These are phyloP conservation scores for Parascedosporium putredinis DNA, from an alignment of 2,329 filamentous ascomycete genomes.

Conservation along the genomic window DNA sequence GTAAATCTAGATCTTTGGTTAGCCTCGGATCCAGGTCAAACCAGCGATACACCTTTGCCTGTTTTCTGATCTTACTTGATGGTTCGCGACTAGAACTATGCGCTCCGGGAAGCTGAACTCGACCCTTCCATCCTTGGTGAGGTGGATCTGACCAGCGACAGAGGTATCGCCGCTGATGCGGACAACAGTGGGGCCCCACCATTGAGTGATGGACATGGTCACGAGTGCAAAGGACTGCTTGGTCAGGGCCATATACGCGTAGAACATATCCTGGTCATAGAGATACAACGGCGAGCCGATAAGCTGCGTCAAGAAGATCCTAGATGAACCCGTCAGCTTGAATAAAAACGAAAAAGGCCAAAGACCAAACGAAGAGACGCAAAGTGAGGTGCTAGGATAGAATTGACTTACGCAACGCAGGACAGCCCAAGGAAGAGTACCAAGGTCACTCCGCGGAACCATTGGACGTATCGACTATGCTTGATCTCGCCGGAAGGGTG, in stretches of 20 bases:
- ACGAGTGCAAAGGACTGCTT: conserved; percentile 75
- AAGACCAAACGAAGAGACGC: not conserved
- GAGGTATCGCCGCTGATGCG: conserved; percentile 75
- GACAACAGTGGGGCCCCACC: conserved; percentile 77
- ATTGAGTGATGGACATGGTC: conserved; percentile 70
- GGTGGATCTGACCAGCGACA: conserved; percentile 62
- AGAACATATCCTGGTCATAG: conserved; percentile 66
- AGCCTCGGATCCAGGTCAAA: too few species aligned
- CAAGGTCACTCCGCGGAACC: conserved; percentile 42
- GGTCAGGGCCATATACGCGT: conserved; percentile 78
- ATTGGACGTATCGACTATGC: conserved; percentile 38
- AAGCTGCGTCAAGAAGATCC: conserved; percentile 61
- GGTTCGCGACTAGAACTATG: conserved; percentile 76
- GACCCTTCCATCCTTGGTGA: conserved; percentile 60
- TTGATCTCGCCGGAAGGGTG: conserved; percentile 48
- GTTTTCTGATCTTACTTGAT: conserved; percentile 64
- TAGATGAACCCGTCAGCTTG: conserved; percentile 18
- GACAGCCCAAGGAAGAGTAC: conserved; percentile 40
- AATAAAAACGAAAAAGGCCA: not conserved
- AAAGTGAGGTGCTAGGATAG: too few species aligned
- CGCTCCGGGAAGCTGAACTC: conserved; percentile 74
- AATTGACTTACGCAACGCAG: conserved; percentile 34
- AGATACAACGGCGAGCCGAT: conserved; percentile 68
- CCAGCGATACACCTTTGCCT: too few species aligned
- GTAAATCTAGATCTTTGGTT: too few species aligned